A percentile compares a stretch with the other conserved stretches of the same genome.
Conservation (phyloP, 441 rosid genomes). For the Daphne laureola region DNA sequence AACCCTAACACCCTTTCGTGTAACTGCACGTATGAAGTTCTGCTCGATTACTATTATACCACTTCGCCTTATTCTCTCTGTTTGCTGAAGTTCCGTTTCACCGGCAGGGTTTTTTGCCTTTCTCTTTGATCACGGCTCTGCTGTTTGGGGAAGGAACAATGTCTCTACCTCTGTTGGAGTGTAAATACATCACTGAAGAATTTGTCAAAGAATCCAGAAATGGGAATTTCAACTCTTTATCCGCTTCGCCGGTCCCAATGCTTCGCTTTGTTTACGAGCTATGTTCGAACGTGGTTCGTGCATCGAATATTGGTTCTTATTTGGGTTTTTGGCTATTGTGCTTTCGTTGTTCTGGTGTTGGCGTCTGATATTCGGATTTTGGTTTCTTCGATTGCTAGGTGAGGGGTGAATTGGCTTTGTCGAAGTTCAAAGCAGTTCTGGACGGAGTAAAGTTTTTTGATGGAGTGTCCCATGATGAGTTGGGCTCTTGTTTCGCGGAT, state of each 20-base stretch:
- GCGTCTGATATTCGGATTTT: slow-evolving; percentile 5
- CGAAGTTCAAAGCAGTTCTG: slow-evolving; percentile 72
- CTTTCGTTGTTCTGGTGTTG: neutral
- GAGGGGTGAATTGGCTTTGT: slow-evolving; percentile 86
- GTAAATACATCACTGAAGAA: slow-evolving; percentile 66
- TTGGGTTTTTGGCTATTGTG: neutral
- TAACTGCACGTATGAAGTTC: slow-evolving; percentile 10
- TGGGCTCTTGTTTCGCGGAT: slow-evolving; percentile 77
- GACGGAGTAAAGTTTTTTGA: slow-evolving; percentile 60
- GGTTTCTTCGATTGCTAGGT: slow-evolving; percentile 44
- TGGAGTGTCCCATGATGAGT: slow-evolving; percentile 38
- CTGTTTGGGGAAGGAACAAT: slow-evolving; percentile 15
- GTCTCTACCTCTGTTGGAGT: slow-evolving; percentile 59
- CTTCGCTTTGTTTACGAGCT: slow-evolving; percentile 96
- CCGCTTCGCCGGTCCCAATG: slow-evolving; percentile 56
- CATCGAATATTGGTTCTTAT: neutral
- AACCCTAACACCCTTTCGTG: slow-evolving; percentile 8
- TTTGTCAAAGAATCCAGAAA: slow-evolving; percentile 71
- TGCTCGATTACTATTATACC: slow-evolving; percentile 5
- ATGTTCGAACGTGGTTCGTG: slow-evolving; percentile 61
- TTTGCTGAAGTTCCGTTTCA: neutral
- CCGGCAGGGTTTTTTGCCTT: slow-evolving; percentile 12
- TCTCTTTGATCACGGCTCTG: neutral
- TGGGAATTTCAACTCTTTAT: slow-evolving; percentile 51
- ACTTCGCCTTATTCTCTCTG: neutral